Conservation (phyloP, 1,139 yeast species). For the Candida sanyaensis region DNA sequence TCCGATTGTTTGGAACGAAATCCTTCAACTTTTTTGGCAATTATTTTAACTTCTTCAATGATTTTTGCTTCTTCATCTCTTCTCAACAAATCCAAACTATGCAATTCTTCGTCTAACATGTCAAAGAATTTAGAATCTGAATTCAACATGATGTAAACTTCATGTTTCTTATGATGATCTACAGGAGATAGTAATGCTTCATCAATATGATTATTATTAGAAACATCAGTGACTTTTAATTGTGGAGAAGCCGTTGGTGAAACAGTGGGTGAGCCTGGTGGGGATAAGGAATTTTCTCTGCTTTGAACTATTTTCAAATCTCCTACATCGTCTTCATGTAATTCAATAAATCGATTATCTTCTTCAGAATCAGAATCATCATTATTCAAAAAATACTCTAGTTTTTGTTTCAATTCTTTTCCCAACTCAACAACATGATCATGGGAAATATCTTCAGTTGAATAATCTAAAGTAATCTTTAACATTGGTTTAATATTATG, state of each 20-base stretch:
- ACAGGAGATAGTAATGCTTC: conserved; percentile 7
- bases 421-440: conserved; percentile 41
- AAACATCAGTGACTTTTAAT: conserved; percentile 1
- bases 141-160: conserved; percentile 39
- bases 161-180: conserved; percentile 17
- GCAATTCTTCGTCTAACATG: conserved; percentile 58
- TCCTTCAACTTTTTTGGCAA: conserved; percentile 30
- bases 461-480: conserved; percentile 39
- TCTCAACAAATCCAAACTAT: conserved; percentile 49
- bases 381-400: conserved; percentile 29
- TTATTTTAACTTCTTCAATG: conserved; percentile 40
- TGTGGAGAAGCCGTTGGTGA: conserved; percentile 9
- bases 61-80: conserved; percentile 46
- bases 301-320: conserved; percentile 14
- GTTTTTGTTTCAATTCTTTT: conserved; percentile 29
- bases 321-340: conserved; percentile 18
- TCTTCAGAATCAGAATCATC: conserved; percentile 14
- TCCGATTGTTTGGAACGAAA: conserved; percentile 45
- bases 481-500: conserved; percentile 36
- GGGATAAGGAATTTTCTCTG: conserved; percentile 16
- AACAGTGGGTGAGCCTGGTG: conserved; percentile 10
- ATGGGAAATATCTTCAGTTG: conserved; percentile 31
- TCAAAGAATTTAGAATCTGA: conserved; percentile 56
- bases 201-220: conserved; percentile 7
- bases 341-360: conserved; percentile 17